A percentile compares a stretch with the other conserved stretches of the same genome.
phyloP scores from a whole-genome alignment of 441 rosid species.

The Mallotus japonicus region DNA sequence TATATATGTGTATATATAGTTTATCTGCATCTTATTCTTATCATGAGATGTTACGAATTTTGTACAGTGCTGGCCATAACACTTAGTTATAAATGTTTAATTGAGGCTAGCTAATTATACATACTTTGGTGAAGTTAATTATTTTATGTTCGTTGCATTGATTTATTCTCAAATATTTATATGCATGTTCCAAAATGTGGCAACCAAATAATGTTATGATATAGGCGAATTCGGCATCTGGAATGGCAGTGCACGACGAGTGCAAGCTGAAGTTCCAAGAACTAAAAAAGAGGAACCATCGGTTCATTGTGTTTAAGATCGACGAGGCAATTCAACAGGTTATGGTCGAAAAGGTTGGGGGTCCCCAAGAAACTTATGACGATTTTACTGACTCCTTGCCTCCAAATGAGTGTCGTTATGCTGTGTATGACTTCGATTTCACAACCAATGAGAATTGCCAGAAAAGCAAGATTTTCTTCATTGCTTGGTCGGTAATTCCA shows the following conservation, averaged over 20 bases:
- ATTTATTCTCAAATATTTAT: no score
- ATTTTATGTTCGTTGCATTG: no score
- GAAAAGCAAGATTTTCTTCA: constrained; percentile 66
- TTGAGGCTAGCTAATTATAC: no score
- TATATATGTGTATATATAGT: no score
- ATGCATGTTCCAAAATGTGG: no score
- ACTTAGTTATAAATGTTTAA: no score
- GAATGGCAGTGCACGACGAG: constrained; percentile 60
- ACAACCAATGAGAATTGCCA: constrained; percentile 61
- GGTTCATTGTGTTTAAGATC: constrained; percentile 60
- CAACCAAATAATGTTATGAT: no score
- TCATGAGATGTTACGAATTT: no score
- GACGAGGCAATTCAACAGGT: constrained; percentile 58
- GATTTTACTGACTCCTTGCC: constrained; percentile 51
- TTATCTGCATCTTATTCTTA: no score
- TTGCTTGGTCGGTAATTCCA: constrained; percentile 43
- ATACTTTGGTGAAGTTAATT: no score
- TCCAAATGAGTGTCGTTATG: constrained; percentile 56
- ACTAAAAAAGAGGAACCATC: constrained; percentile 54
- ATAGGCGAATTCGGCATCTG: constrained; percentile 8
- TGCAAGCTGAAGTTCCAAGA: constrained; percentile 68
- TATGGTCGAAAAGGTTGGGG: constrained; percentile 49
- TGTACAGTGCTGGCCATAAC: no score
- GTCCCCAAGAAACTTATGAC: constrained; percentile 46
- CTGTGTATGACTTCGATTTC: constrained; percentile 62